phyloP scores from a whole-genome alignment of 176 grass and related monocot genomes.

The Triticum turgidum region DNA sequence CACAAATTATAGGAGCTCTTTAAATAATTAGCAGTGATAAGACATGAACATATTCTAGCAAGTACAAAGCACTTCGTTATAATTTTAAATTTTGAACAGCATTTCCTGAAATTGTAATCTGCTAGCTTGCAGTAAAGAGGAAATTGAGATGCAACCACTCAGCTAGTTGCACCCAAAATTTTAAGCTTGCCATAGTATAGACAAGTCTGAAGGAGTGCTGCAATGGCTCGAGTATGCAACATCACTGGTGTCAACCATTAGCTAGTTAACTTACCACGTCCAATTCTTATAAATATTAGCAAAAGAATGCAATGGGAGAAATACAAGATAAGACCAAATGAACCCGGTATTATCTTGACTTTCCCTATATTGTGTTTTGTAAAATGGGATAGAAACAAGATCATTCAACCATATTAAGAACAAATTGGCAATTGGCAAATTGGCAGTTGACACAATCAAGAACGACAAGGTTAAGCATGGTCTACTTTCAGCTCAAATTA shows the following conservation, averaged over 20 bases:
- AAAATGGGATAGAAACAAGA: conserved; percentile 15
- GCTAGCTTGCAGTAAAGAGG: background rate
- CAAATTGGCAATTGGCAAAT: background rate
- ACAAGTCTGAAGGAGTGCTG: background rate
- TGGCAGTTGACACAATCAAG: background rate
- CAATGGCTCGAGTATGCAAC: background rate
- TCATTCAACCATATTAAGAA: background rate
- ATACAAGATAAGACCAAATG: background rate
- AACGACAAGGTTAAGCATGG: conserved; percentile 29
- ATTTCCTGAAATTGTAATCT: background rate
- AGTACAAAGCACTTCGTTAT: background rate
- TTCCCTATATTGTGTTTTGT: background rate
- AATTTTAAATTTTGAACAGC: background rate
- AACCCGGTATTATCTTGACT: background rate
- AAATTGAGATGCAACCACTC: background rate
- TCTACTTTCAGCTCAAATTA: conserved; percentile 22
- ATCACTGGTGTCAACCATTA: background rate
- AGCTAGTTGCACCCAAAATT: background rate
- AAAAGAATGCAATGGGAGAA: background rate
- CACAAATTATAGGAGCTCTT: background rate
- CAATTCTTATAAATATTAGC: background rate
- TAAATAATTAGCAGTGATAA: conserved; percentile 4
- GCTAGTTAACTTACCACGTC: background rate
- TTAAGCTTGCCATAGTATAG: background rate
- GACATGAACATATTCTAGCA: background rate